Base-by-base conservation (phyloP, 805 yeast genomes). In the Candida michaelii region DNA sequence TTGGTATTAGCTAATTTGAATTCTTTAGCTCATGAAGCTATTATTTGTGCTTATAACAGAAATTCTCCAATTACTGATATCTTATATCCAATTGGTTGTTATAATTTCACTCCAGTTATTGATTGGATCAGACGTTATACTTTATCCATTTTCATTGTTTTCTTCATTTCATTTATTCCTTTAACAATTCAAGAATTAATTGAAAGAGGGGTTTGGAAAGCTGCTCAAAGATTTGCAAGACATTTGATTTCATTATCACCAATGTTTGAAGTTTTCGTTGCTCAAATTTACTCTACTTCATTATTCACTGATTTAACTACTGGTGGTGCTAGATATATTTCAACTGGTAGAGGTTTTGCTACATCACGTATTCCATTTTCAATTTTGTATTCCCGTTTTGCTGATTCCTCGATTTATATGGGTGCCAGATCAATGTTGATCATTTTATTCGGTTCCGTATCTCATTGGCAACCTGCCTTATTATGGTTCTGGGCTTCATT, bases 401-500 rank as follows among this genome's bases (percentile, higher is more conserved):
- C 89, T 37, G 86, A 83, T 47, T 82, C 89, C 21, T 85, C 91
- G 29, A 85, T 85, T 62, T 85, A 85, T 64, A 77, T 83, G 82
- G 95, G 95, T 68, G 83, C 88, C 15, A 80, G 90, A 73, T 78
- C 81, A 39, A 71, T 83, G 78, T 60, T 85, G 60, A 79, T 85
- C 75, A 73, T 85, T 50, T 63, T 83, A 47, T 83, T 83, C 48
- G 89, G 86, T 58, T 77, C 89, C 14, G 80, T 81, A 54, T 76
- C 89, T 21, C 82, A 80, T 58, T 85, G 98, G 98, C 95, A 88
- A 69, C 85, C 96, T 17, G 87, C 97, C 32, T 74, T 93, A 55
- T 67, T 91, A 50, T 93, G 97, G 97, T 93, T 93, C 80, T 93
- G 98, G 97, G 84, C 93, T 46, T 85, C 96, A 14, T 73, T 89